phyloP scores from a whole-genome alignment of 139 green algal genomes.

The Auxenochlorella protothecoides region DNA sequence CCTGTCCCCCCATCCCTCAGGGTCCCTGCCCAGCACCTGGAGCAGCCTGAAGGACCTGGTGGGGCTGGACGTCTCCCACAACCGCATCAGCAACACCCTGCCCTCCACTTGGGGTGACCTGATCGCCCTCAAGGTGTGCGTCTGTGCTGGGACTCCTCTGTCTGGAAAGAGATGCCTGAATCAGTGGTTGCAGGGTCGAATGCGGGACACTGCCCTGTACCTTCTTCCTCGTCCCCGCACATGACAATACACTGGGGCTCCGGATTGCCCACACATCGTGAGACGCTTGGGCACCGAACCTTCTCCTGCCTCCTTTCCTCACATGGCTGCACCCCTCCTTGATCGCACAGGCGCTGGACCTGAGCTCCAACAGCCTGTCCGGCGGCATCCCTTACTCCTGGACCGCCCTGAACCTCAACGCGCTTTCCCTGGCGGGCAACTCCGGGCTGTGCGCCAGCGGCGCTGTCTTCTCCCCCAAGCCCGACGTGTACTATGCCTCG shows the following conservation, averaged over 20 bases:
- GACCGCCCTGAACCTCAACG: constrained; percentile 11
- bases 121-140: constrained; percentile 6
- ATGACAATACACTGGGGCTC: too few species aligned
- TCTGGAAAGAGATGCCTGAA: too few species aligned
- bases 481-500: constrained; percentile 10
- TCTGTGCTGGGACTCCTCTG: too few species aligned
- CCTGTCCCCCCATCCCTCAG: background rate
- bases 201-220: too few species aligned
- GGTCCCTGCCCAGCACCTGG: constrained; percentile 17
- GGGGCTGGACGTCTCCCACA: constrained; percentile 24
- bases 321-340: too few species aligned
- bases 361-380: constrained; percentile 16
- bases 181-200: too few species aligned
- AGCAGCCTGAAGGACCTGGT: constrained; percentile 8
- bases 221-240: too few species aligned
- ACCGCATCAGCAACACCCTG: constrained; percentile 13
- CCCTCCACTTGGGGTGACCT: constrained; percentile 19
- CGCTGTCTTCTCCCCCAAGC: background rate
- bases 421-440: constrained; percentile 20
- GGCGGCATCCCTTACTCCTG: constrained; percentile 18
- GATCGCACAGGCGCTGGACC: constrained; percentile 4
- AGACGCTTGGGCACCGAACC: too few species aligned
- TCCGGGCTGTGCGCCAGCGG: constrained; percentile 9
- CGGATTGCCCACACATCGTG: too few species aligned
- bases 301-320: too few species aligned